Base-by-base conservation (phyloP, 345 rosid genomes). In the Streptanthus diversifolius region DNA sequence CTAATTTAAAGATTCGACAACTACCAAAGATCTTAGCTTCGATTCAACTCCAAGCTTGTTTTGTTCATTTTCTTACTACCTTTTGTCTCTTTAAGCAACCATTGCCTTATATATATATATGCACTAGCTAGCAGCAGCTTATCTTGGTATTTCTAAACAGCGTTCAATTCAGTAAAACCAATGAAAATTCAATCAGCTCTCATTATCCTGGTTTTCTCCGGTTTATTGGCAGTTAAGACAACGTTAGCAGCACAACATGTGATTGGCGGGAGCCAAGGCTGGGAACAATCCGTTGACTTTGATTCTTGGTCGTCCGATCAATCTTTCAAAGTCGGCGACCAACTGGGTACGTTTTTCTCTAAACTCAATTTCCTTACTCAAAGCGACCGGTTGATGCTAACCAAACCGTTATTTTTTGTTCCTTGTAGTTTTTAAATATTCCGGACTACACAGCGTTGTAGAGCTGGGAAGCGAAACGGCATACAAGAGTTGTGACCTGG, bases 191-290 rank as follows among this genome's bases (percentile, higher is more conserved):
- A 45, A 47, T 70, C 70, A 45, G 71, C 70, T 76, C 54, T 77
- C 1, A 35, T 81, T 66, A 41, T 63, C 18, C 15, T 87, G 75
- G 63, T 78, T 68, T 51, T 83, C 39, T 71, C 81, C 55, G 83
- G 76, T 72, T 67, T 74, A 53, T 22, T 81, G 8, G 53, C 72
- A 37, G 77, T 70, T 41, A 57, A 67, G 72, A 65, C 66, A 59
- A 81, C 84, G 3, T 67, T 48, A 17, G 97, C 86, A 41, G 82
- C 81, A 22, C 84, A 91, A 39, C 96, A 83, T 76, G 64, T 30
- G 1, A 89, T 91, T n/a, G 97, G 98, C 1, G 96, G 92, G 30
- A 89, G 91, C 82, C 89, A 91, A 77, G 98, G 96, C 8, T 93
- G 97, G 98, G 95, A 84, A 14, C 83, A 82, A 77, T 85, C 96